Evolutionary conservation across 441 rosid genomes (phyloP), one percentile per base, ranked within the genome.

Genomic region (Omphalea diandra): DNA sequence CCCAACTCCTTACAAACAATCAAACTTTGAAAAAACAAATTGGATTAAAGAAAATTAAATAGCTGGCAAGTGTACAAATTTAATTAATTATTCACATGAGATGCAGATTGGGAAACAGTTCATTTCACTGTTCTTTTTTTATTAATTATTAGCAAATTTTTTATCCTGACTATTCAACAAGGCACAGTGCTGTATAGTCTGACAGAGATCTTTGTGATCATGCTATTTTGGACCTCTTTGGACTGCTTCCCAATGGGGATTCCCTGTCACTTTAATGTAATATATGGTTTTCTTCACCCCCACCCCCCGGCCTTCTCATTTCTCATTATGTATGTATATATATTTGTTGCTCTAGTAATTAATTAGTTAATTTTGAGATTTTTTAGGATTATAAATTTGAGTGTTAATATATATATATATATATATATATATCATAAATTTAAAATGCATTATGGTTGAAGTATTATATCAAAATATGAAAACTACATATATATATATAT

Each of bases 191-290:
- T 41, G 61, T 67, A n/a, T n/a, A 46, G 69, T 5, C 83, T 81
- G 88, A 83, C 83, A 81, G 75, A 73, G 79, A 81, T 78, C 53
- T 78, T n/a, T 79, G 70, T 59, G 73, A 58, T 77, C 71, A 68
- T 73, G 69, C 40, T 55, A 71, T 70, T 82, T 81, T 72, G 80
- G 77, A 56, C 59, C 75, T 50, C 69, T 70, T 64, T 61, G 70
- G 80, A 56, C 44, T 54, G 40, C 54, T 82, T 74, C 80, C 79
- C 82, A 44, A 78, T 74, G 59, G 77, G 80, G 87, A 82, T 82
- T 77, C 84, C 76, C 79, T 65, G 43, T 32, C 54, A 9, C 24
- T n/a, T 43, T 35, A 22, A 11, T 15, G 22, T 18, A 9, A n/a
- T n/a, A n/a, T n/a, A n/a, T n/a, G n/a, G n/a, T n/a, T n/a, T n/a